phyloP scores from a whole-genome alignment of 768 basidiomycete species.

The Kwoniella pini region DNA sequence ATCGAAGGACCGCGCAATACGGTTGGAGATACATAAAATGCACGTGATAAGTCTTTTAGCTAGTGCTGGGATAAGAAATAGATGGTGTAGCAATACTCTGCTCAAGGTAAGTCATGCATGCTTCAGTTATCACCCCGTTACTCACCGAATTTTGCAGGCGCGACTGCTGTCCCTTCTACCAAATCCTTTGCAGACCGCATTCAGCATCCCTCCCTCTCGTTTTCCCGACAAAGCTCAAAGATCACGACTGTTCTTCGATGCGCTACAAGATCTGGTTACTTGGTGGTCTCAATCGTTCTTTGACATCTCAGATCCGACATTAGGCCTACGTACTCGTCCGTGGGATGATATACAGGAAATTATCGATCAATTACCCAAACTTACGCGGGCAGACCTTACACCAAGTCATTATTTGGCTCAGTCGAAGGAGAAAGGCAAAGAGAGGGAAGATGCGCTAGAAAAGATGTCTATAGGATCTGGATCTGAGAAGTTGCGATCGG shows the following conservation, averaged over 20 bases:
- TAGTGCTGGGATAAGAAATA: conserved; percentile 73
- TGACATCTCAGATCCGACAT: conserved; percentile 40
- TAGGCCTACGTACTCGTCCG: conserved; percentile 66
- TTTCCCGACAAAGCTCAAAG: conserved; percentile 77
- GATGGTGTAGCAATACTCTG: conserved; percentile 77
- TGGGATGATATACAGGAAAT: conserved; percentile 67
- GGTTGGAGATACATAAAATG: conserved; percentile 82
- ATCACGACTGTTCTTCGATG: conserved; percentile 82
- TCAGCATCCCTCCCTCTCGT: conserved; percentile 75
- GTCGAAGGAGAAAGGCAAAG: conserved; percentile 51
- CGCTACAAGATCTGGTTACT: conserved; percentile 68
- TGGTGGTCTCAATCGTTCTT: conserved; percentile 83
- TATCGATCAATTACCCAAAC: conserved; percentile 43
- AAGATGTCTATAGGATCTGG: conserved; percentile 56
- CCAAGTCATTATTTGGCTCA: conserved; percentile 26
- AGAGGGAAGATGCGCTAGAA: conserved; percentile 55
- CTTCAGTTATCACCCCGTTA: no score
- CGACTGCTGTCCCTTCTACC: conserved; percentile 85
- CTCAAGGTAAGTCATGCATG: conserved; percentile 64
- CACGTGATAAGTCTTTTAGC: conserved; percentile 80
- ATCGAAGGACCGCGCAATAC: conserved; percentile 64
- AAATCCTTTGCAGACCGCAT: conserved; percentile 73
- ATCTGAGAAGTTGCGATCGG: conserved; percentile 69
- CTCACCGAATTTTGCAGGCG: conserved; percentile 60
- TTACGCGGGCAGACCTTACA: conserved; percentile 42